Evolutionary conservation across 768 basidiomycete genomes (phyloP).

Genomic region (Galerina marginata): DNA sequence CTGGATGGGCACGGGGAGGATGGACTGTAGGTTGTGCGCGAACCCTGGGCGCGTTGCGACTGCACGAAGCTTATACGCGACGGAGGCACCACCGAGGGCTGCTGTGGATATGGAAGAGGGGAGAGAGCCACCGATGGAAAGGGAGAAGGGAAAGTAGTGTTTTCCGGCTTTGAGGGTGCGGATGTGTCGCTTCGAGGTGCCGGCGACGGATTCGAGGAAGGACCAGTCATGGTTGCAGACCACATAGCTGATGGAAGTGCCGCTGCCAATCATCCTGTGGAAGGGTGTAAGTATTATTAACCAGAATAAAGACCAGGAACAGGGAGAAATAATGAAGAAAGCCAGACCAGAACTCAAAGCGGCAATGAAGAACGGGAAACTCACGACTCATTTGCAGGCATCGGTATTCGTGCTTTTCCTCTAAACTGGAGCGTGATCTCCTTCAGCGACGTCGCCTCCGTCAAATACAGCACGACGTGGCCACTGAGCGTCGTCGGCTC

Average conservation of each 20-base stretch:
- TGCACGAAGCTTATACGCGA: conserved; percentile 91
- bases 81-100: conserved; percentile 61
- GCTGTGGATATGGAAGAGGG: conserved; percentile 76
- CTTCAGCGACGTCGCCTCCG: conserved; percentile 82
- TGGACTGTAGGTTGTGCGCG: conserved; percentile 58
- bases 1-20: conserved; percentile 66
- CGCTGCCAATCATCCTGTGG: conserved; percentile 47
- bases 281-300: conserved; percentile 8
- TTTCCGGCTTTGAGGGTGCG: conserved; percentile 96
- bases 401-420: conserved; percentile 80
- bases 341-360: neutral
- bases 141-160: conserved; percentile 91
- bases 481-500: conserved; percentile 85
- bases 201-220: conserved; percentile 72
- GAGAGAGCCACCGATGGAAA: conserved; percentile 83
- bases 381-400: conserved; percentile 61
- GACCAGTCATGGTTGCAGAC: conserved; percentile 90
- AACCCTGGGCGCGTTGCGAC: conserved; percentile 77
- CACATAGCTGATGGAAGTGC: conserved; percentile 57
- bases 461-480: conserved; percentile 77
- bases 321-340: neutral
- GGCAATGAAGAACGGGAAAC: conserved; percentile 31
- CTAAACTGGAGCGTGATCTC: conserved; percentile 85
- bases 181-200: conserved; percentile 57
- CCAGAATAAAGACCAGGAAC: neutral